Percentiles rank a stretch among this genome's conserved stretches.
Conservation (phyloP, 495 filamentous ascomycete species). For the Penicillium desertorum region DNA sequence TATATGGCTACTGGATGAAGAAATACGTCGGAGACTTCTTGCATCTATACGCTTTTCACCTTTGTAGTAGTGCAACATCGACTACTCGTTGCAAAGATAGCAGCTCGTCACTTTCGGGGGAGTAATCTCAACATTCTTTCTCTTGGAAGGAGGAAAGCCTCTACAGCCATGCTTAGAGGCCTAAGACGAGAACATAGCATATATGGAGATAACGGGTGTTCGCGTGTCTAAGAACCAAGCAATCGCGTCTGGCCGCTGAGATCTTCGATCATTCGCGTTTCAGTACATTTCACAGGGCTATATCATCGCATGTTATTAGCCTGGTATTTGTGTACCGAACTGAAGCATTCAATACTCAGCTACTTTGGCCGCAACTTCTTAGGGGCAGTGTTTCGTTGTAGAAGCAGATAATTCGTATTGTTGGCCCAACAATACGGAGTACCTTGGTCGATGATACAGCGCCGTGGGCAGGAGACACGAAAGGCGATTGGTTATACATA, state of each 20-base stretch:
- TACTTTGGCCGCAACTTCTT: no score
- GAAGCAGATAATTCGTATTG: not conserved
- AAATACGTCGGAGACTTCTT: not conserved
- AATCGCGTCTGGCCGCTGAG: not conserved
- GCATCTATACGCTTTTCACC: not conserved
- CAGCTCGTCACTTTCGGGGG: not conserved
- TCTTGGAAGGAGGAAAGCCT: not conserved
- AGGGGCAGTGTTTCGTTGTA: not conserved
- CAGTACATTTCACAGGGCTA: not conserved
- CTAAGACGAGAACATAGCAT: not conserved
- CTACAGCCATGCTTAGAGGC: not conserved
- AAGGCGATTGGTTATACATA: not conserved
- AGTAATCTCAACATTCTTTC: not conserved
- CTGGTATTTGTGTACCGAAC: not conserved
- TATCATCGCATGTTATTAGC: not conserved
- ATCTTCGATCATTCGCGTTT: not conserved
- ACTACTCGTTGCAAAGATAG: not conserved
- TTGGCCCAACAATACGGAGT: not conserved
- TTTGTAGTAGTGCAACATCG: not conserved
- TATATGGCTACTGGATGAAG: not conserved
- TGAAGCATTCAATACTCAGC: not conserved
- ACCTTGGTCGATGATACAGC: not conserved
- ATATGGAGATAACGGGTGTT: not conserved
- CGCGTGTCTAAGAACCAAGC: not conserved
- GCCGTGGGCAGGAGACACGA: not conserved